Evolutionary conservation across 2,329 filamentous ascomycete species (phyloP).

Genomic region (Trichophyton benhamiae): DNA sequence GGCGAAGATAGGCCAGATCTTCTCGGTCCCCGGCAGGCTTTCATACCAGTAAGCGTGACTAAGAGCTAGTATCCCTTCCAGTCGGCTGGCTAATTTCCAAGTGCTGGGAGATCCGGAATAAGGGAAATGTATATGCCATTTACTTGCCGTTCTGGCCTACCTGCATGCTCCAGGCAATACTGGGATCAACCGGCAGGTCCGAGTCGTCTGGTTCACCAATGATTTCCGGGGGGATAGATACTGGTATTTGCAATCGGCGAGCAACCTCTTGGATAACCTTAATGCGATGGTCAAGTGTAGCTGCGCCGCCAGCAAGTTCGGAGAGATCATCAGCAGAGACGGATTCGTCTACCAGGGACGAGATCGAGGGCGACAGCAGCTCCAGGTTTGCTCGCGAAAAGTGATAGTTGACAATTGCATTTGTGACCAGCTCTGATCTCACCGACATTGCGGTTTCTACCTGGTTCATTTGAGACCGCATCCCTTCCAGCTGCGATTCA

Average conservation of each 20-base stretch:
- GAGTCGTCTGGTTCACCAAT: constrained; percentile 5
- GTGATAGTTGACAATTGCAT: constrained; percentile 12
- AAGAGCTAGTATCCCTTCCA: background rate
- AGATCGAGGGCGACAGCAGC: constrained; percentile 8
- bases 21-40: background rate
- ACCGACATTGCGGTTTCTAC: constrained; percentile 10
- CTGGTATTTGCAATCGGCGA: constrained; percentile 8
- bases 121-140: background rate
- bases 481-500: constrained; percentile 7
- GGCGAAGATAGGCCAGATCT: background rate
- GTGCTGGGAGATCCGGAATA: background rate
- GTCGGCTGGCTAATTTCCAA: background rate
- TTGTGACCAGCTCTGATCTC: constrained; percentile 9
- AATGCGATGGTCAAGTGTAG: constrained; percentile 11
- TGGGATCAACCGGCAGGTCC: background rate
- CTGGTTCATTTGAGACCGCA: constrained; percentile 9
- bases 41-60: background rate
- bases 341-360: constrained; percentile 9
- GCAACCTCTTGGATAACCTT: constrained; percentile 10
- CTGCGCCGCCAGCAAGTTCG: constrained; percentile 9
- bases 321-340: constrained; percentile 9
- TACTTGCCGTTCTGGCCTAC: background rate
- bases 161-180: background rate
- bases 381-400: constrained; percentile 9
- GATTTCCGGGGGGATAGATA: constrained; percentile 2